Conservation (phyloP, 306 rosid genomes). For the Quercus cerris region DNA sequence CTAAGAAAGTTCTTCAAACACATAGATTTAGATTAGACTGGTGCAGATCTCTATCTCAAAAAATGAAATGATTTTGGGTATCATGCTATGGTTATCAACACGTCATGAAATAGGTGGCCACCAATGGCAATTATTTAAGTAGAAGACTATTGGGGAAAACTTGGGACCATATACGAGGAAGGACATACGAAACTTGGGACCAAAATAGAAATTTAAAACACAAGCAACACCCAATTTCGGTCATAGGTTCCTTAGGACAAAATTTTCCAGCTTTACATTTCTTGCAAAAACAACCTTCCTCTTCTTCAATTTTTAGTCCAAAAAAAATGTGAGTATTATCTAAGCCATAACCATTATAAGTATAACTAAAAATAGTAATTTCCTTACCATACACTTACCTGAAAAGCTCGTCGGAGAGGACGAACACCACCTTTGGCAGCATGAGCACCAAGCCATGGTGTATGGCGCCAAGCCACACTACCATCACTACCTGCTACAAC, state of each 20-base stretch:
- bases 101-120: slow-evolving; percentile 1
- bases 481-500: slow-evolving; percentile 88
- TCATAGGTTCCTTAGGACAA: background rate
- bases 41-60: too few relatives aligned
- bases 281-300: background rate
- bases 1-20: fast-evolving
- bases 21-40: too few relatives aligned
- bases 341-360: background rate
- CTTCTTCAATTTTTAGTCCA: background rate
- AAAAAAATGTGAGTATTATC: background rate
- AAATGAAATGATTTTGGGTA: too few relatives aligned
- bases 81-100: background rate
- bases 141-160: background rate
- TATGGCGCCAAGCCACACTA: slow-evolving; percentile 85
- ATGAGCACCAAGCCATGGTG: slow-evolving; percentile 91
- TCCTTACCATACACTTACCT: slow-evolving; percentile 40
- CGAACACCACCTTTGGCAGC: slow-evolving; percentile 86
- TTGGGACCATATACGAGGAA: slow-evolving; percentile 13
- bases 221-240: slow-evolving; percentile 9
- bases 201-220: background rate
- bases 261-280: background rate
- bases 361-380: too few relatives aligned
- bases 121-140: background rate
- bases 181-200: background rate
- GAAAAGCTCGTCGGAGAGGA: slow-evolving; percentile 92